A percentile compares a stretch with the other conserved stretches of the same genome.
Conservation (phyloP, 108 stramenopile genomes). For the Fragilariopsis cylindrus region DNA sequence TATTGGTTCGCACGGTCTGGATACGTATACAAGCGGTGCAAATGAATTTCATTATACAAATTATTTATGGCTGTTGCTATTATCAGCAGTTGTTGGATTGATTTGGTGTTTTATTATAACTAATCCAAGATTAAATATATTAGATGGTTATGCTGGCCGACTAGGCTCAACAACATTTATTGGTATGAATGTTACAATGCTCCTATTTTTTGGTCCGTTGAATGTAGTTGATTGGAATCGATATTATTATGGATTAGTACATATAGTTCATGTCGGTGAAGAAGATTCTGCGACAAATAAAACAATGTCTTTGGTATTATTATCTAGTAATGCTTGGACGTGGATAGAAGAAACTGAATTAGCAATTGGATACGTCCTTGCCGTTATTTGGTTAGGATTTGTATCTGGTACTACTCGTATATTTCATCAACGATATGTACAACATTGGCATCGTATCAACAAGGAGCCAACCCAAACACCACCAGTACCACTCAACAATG, state of each 20-base stretch:
- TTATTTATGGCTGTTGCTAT: constrained; percentile 42
- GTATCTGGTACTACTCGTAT: constrained; percentile 40
- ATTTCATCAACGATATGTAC: constrained; percentile 35
- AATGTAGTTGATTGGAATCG: constrained; percentile 54
- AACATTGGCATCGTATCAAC: constrained; percentile 12
- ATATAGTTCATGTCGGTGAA: constrained; percentile 36
- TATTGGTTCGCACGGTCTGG: constrained; percentile 30
- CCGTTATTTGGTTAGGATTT: constrained; percentile 36
- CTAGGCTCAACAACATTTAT: constrained; percentile 52
- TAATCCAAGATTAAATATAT: constrained; percentile 13
- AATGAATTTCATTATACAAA: constrained; percentile 1
- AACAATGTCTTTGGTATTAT: not conserved
- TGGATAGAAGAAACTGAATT: constrained; percentile 48
- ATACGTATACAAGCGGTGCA: not conserved
- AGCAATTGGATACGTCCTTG: constrained; percentile 41
- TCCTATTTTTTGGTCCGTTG: constrained; percentile 29
- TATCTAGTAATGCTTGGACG: constrained; percentile 20
- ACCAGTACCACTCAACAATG: constrained; percentile 48
- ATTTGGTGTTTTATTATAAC: constrained; percentile 36
- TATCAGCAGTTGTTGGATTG: constrained; percentile 29
- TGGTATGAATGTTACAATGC: constrained; percentile 50
- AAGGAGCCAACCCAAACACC: not conserved
- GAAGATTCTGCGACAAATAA: constrained; percentile 24
- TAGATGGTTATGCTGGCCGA: constrained; percentile 45
- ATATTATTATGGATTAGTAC: constrained; percentile 47